These are phyloP conservation scores for Globisporangium okanoganense DNA, from an alignment of 352 stramenopile genomes.

Conservation along the genomic window DNA sequence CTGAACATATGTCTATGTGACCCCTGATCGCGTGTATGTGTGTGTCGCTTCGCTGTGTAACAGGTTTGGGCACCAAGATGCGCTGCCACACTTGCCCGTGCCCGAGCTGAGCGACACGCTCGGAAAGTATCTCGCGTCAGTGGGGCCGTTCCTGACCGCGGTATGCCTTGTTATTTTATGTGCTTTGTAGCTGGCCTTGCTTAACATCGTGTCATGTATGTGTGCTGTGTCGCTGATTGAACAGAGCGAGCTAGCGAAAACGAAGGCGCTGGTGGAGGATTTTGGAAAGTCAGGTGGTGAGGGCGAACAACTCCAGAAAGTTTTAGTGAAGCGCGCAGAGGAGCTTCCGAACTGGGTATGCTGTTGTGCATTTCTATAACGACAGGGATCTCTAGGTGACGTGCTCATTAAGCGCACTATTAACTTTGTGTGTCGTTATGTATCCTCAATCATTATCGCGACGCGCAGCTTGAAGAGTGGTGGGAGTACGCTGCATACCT, in stretches of 20 bases:
- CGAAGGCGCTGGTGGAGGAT: slow-evolving; percentile 35
- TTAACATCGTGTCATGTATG: not conserved
- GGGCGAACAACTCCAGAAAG: slow-evolving; percentile 42
- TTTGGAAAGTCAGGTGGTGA: slow-evolving; percentile 44
- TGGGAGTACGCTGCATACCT: slow-evolving; percentile 90
- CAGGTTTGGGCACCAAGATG: slow-evolving; percentile 57
- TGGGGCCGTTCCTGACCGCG: slow-evolving; percentile 58
- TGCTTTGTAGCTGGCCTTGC: too few species aligned
- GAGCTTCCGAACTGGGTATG: slow-evolving; percentile 54
- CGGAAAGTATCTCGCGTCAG: slow-evolving; percentile 70
- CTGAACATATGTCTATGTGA: not conserved
- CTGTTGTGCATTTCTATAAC: not conserved
- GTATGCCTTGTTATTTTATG: too few species aligned
- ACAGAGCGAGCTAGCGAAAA: slow-evolving; percentile 48
- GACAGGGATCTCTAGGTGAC: not conserved
- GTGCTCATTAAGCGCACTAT: not conserved
- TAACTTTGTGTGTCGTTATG: not conserved
- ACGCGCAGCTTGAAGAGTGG: slow-evolving; percentile 76
- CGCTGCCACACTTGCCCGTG: slow-evolving; percentile 74
- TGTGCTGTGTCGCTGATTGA: slow-evolving; percentile 4
- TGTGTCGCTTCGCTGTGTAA: not conserved
- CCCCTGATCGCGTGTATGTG: not conserved
- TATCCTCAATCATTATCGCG: not conserved
- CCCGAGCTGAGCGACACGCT: slow-evolving; percentile 83
- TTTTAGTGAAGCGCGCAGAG: slow-evolving; percentile 42